phyloP scores from a whole-genome alignment of 176 grass and related monocot species.

The Aegilops umbellulata region DNA sequence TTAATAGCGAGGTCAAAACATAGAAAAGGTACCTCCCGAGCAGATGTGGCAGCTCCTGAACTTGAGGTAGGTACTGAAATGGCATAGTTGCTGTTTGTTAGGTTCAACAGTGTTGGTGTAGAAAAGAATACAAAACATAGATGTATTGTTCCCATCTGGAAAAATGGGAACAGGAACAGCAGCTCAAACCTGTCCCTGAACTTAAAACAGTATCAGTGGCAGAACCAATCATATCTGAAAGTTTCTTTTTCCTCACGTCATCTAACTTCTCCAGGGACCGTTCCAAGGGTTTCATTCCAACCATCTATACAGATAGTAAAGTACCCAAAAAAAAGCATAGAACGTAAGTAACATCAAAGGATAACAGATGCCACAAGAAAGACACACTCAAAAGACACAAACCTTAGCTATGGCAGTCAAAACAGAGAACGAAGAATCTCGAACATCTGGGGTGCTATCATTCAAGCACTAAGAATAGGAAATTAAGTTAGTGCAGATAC shows the following conservation, averaged over 20 bases:
- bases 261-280: slow-evolving; percentile 94
- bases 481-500: not conserved
- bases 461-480: slow-evolving; percentile 74
- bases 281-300: slow-evolving; percentile 98
- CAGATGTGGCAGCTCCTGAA: slow-evolving; percentile 45
- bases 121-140: slow-evolving; percentile 10
- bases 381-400: slow-evolving; percentile 1
- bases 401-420: slow-evolving; percentile 96
- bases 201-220: slow-evolving; percentile 40
- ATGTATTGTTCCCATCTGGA: not conserved
- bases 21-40: slow-evolving; percentile 57
- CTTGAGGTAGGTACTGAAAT: slow-evolving; percentile 49
- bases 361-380: not conserved
- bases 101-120: not conserved
- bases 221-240: slow-evolving; percentile 96
- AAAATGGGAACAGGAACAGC: slow-evolving; percentile 11
- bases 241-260: slow-evolving; percentile 96
- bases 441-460: slow-evolving; percentile 93
- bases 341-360: not conserved
- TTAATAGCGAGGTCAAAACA: slow-evolving; percentile 14
- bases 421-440: slow-evolving; percentile 83
- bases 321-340: not conserved
- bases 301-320: slow-evolving; percentile 67
- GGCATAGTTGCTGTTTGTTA: not conserved
- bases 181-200: slow-evolving; percentile 63